Base-by-base conservation (phyloP, 2,329 filamentous ascomycete species). In the Ambrosiella xylebori region DNA sequence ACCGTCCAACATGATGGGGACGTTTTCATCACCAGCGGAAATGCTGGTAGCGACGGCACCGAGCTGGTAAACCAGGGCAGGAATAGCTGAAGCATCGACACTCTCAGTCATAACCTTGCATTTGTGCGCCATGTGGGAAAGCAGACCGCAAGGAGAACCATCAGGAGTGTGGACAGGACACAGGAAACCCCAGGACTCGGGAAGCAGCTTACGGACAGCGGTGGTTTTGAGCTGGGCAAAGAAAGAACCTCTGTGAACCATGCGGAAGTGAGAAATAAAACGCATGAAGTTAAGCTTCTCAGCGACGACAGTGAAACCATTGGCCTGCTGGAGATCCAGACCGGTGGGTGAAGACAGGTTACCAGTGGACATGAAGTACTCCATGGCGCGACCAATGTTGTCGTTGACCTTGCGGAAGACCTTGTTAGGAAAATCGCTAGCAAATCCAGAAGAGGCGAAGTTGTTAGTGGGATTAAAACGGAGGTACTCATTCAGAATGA, bases 201-300 rank as follows among this genome's bases (percentile, higher is more conserved):
- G 93, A 17, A 97, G 73, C 64, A 98, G 75, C 70, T 97, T 98
- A 73, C 93, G 82, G 55, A 98, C 93, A 0, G 93, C 93, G 0
- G 93, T 98, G 0, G 93, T 98, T 73, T 96, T 97, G 63, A 98
- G 73, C 68, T 97, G 88, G 2, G 93, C 93, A 69, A 98, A 98
- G 79, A 98, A 98, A 68, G 88, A 93, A 76, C 93, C 93, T 82
- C 93, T 83, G 74, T 98, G 93, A 59, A 98, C 88, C 89, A 96
- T 96, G 64, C 93, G 86, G 78, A 98, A 98, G 71, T 98, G 93
- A 70, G 88, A 93, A 73, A 98, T 95, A 73, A 97, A 98, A 65
- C 93, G 88, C 66, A 95, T 82, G 69, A 97, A 98, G 73, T 98
- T 98, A 68, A 98, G 91, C 77, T 97, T 97, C 69, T 98, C 93